Base-by-base conservation (phyloP, 768 basidiomycete genomes). In the Lactarius sanguifluus region DNA sequence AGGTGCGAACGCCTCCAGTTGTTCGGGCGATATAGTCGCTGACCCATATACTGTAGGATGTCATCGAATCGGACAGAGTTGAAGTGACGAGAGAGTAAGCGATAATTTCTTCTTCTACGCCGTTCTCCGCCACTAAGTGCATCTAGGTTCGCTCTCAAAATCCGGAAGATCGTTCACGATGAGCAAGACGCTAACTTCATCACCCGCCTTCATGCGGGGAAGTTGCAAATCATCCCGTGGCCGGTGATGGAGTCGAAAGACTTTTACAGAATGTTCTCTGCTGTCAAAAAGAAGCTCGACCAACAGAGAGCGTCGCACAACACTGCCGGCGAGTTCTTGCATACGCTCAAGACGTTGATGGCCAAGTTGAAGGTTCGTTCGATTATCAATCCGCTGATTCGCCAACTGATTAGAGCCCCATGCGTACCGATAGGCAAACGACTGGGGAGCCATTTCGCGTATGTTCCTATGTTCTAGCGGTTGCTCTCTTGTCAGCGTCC, bases 401-500 rank as follows among this genome's bases (percentile, higher is more conserved):
- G 0, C n/a, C 45, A 47, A 47, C n/a, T 23, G 45, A 47, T n/a
- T 47, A 23, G 45, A 4, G 47, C 30, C 4, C 8, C 45, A 52
- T 3, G 34, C 3, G 38, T 52, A 15, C 9, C 47, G 32, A 47
- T 62, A 85, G 85, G 80, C 83, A 3, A 86, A 86, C 52, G 86
- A 87, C 65, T 87, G 86, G 86, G 83, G 84, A 20, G 79, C 85
- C 0, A 76, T 88, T 61, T 86, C 86, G 59, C 85, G 87, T 88
- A 70, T 59, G 85, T 75, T 7, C 6, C 38, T 58, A 61, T 3
- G 7, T 47, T 65, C 38, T 20, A 8, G 15, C 1, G 5, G 20
- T 23, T 41, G 32, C 16, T 6, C 23, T 9, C 40, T 1, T 4
- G 55, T 30, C 3, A 57, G 62, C n/a, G 36, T 66, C 8, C 55